Percentiles rank a stretch among this genome's conserved stretches.
Evolutionary conservation across 2,329 filamentous ascomycete genomes (phyloP).

Genomic region (Tolypocladium tundrense): DNA sequence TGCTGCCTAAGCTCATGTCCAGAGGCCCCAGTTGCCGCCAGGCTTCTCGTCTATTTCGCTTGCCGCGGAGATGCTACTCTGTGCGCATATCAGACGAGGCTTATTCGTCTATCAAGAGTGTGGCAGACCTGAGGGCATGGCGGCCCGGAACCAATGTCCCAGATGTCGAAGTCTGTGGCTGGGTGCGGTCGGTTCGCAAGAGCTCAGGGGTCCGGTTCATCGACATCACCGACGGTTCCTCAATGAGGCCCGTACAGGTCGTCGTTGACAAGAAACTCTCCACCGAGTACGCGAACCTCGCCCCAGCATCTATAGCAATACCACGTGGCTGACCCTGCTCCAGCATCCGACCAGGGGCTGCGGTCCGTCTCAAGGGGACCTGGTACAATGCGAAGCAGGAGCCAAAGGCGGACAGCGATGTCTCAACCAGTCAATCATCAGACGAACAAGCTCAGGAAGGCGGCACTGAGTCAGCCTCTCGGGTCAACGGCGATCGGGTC

Average conservation of each 20-base stretch:
- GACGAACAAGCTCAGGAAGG: not conserved
- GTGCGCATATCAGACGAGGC: conserved; percentile 16
- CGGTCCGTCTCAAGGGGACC: conserved; percentile 64
- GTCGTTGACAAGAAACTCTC: conserved; percentile 64
- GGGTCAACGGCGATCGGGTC: not conserved
- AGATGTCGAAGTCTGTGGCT: conserved; percentile 61
- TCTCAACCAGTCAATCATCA: conserved; percentile 2
- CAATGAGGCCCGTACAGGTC: conserved; percentile 67
- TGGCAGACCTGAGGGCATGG: conserved; percentile 48
- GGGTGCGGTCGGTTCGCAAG: conserved; percentile 73
- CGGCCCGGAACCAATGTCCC: conserved; percentile 30
- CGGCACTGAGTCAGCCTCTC: not conserved
- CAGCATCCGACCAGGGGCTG: conserved; percentile 73
- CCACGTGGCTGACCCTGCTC: conserved; percentile 16
- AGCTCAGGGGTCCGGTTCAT: conserved; percentile 81
- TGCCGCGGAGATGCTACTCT: conserved; percentile 19
- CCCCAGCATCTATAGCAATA: conserved; percentile 3
- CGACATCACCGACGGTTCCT: conserved; percentile 79
- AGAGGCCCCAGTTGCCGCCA: not conserved
- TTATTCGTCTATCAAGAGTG: conserved; percentile 27
- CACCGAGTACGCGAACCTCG: conserved; percentile 50
- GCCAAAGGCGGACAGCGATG: not conserved
- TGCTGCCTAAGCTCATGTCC: not conserved
- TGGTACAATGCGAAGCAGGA: conserved; percentile 41
- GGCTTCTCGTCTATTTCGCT: not conserved